Conservation (phyloP, 2,329 filamentous ascomycete genomes). For the Paracoccidioides brasiliensis region DNA sequence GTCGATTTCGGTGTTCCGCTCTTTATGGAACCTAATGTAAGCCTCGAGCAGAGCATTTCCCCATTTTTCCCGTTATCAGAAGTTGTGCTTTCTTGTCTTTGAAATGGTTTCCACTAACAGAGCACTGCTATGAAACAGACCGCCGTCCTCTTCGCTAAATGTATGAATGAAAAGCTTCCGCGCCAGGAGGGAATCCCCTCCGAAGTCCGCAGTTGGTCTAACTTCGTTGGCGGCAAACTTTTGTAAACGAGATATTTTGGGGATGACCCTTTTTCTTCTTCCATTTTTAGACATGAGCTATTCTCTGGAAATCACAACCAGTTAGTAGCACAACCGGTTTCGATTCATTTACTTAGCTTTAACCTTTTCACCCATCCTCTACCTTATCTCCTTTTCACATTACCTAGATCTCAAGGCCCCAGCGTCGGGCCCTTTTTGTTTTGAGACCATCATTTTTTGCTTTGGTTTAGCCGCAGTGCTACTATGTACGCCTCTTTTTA, state of each 20-base stretch:
- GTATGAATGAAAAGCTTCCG: slow-evolving; percentile 93
- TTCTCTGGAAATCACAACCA: not conserved
- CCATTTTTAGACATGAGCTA: not conserved
- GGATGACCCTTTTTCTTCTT: not conserved
- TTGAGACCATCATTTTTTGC: not conserved
- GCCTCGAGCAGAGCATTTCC: slow-evolving; percentile 14
- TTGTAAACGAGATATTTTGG: slow-evolving; percentile 20
- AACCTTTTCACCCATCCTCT: not conserved
- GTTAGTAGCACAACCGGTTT: not conserved
- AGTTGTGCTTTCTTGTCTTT: not conserved
- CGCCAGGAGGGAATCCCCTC: slow-evolving; percentile 73
- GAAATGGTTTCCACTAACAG: not conserved
- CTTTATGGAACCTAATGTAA: slow-evolving; percentile 96
- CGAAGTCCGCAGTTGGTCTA: slow-evolving; percentile 88
- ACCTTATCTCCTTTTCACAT: not conserved
- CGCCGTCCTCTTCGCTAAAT: slow-evolving; percentile 86
- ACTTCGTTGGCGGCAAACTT: slow-evolving; percentile 67
- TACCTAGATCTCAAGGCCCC: not conserved
- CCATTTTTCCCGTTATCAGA: not conserved
- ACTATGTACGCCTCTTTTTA: not conserved
- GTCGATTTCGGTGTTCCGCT: slow-evolving; percentile 96
- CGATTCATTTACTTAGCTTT: not conserved
- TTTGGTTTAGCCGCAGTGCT: not conserved
- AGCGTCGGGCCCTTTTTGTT: not conserved
- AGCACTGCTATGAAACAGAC: slow-evolving; percentile 47